Percentiles rank a stretch among this genome's conserved stretches.
Conservation (phyloP, 805 yeast genomes). For the Debaryomyces maramus region DNA sequence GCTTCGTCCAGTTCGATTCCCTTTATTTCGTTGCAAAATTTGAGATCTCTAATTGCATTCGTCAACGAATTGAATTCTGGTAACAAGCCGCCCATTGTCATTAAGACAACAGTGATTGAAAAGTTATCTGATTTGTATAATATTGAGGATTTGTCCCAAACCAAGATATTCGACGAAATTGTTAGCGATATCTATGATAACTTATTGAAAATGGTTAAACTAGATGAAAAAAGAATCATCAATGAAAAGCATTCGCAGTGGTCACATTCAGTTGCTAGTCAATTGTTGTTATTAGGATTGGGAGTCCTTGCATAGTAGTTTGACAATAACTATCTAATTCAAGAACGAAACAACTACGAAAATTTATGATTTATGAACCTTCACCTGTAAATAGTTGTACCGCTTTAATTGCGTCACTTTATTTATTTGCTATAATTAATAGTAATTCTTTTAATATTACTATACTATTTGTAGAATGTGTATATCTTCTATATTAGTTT, state of each 20-base stretch:
- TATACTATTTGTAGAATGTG: no score
- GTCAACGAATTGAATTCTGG: slow-evolving; percentile 44
- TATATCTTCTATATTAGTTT: no score
- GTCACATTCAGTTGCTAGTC: slow-evolving; percentile 63
- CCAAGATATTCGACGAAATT: slow-evolving; percentile 50
- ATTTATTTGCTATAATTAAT: no score
- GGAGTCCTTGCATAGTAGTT: slow-evolving; percentile 52
- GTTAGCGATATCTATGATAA: slow-evolving; percentile 60
- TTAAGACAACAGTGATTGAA: slow-evolving; percentile 43
- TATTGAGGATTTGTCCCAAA: slow-evolving; percentile 36
- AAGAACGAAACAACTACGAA: neutral
- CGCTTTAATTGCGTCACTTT: neutral
- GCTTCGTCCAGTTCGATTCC: slow-evolving; percentile 52
- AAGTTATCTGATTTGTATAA: slow-evolving; percentile 39
- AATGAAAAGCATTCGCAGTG: slow-evolving; percentile 49
- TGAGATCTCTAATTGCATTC: slow-evolving; percentile 60
- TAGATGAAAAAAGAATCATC: slow-evolving; percentile 50
- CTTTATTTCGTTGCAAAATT: slow-evolving; percentile 57
- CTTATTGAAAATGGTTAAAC: slow-evolving; percentile 51
- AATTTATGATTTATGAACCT: slow-evolving; percentile 2
- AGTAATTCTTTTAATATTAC: no score
- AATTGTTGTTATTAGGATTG: slow-evolving; percentile 54
- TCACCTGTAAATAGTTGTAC: neutral
- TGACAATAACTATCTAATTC: no score
- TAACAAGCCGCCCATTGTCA: slow-evolving; percentile 27